Evolutionary conservation across 2,329 filamentous ascomycete species (phyloP), one percentile per base, ranked within the genome.

Genomic region (Ascochyta rabiei): DNA sequence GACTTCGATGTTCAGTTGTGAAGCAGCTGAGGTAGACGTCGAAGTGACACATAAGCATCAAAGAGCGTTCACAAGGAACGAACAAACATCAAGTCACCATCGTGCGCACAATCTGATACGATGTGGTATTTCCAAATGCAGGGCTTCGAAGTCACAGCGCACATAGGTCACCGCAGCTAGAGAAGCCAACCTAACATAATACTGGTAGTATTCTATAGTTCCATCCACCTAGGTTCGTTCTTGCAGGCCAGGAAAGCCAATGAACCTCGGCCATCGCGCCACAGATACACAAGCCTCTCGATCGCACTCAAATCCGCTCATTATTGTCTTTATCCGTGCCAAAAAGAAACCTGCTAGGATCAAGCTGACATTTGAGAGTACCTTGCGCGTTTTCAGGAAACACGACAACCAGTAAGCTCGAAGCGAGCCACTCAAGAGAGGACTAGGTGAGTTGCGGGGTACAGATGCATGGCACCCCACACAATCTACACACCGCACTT

Each of bases 1-100:
- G 31, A 54, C 43, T 55, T 47, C 6, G 41, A 54, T 4, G 30
- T 42, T 7, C 46, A 46, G 19, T 16, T 55, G 5, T 55, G 12
- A 30, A 4, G 21, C 19, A 9, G 6, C 15, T 34, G n/a, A 34
- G 3, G 2, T 9, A 8, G n/a, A 16, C n/a, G 6, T 16, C 8
- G 31, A 6, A 26, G 12, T 7, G 19, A 39, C 19, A 23, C 2
- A 18, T 35, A n/a, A 35, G n/a, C 33, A 18, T 35, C n/a, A 9
- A 5, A 18, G 18, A 16, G 9, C 9, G 9, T 6, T 13, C 18
- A 12, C 8, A 21, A 38, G 6, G 12, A 16, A 19, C 4, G 13
- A 21, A 10, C 9, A 37, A 19, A 15, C 6, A 37, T 13, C 13
- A 33, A 33, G 30, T 3, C 26, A 10, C 26, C 9, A 10, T 30